Conservation (phyloP, 257 asterid genomes). For the Nicotiana attenuata region DNA sequence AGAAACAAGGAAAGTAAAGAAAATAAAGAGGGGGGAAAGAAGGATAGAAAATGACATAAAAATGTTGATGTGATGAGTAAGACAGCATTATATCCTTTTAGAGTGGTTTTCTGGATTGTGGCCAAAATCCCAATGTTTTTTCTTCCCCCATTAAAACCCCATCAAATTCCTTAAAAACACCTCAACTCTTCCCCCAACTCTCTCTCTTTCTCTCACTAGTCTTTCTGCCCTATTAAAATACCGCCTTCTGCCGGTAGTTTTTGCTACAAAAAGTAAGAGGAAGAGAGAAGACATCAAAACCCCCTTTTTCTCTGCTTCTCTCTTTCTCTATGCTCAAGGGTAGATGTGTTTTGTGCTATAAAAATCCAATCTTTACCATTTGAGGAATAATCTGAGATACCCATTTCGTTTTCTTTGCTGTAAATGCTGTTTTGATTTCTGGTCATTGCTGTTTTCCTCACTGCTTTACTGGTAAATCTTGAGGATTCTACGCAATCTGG, state of each 20-base stretch:
- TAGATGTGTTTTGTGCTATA: not conserved
- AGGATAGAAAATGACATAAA: not conserved
- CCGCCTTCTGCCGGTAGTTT: constrained; percentile 6
- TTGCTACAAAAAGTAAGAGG: constrained; percentile 11
- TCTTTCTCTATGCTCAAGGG: constrained; percentile 11
- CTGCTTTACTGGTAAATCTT: constrained; percentile 27
- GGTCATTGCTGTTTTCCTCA: not conserved
- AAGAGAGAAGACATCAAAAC: constrained; percentile 9
- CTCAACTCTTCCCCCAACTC: not conserved
- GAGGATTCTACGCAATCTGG: constrained; percentile 24
- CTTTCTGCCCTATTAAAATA: constrained; percentile 25
- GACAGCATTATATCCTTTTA: constrained; percentile 35
- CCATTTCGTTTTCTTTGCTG: not conserved
- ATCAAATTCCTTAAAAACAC: constrained; percentile 4
- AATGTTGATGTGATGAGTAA: constrained; percentile 29
- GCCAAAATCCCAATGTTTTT: constrained; percentile 24
- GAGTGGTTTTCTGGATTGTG: constrained; percentile 18
- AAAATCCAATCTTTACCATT: not conserved
- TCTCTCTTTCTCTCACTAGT: constrained; percentile 9
- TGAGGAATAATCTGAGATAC: not conserved
- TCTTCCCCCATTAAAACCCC: constrained; percentile 21
- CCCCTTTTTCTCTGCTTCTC: not conserved
- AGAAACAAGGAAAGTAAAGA: not conserved
- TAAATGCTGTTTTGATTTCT: not conserved
- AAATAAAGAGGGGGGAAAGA: not conserved